These are phyloP conservation scores for Lachnellula occidentalis DNA, from an alignment of 2,329 filamentous ascomycete genomes.

Conservation along the genomic window DNA sequence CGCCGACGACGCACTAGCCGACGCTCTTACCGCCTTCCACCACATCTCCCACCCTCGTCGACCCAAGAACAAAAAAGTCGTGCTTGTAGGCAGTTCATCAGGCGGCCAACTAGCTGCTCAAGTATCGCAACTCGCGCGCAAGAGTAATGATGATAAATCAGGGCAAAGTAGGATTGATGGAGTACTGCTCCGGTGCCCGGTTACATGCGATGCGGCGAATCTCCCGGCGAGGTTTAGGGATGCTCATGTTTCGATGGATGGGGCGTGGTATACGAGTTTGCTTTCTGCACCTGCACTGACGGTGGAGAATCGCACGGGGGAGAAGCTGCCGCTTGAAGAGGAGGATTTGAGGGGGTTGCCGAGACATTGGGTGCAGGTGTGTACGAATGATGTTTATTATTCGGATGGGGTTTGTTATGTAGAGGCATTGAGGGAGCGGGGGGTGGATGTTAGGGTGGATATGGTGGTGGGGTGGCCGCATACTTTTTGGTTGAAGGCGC, in stretches of 20 bases:
- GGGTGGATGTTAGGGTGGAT: constrained; percentile 37
- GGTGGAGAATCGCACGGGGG: constrained; percentile 33
- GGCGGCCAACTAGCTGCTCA: constrained; percentile 44
- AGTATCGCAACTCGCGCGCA: constrained; percentile 33
- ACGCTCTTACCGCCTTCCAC: constrained; percentile 37
- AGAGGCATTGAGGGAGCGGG: constrained; percentile 35
- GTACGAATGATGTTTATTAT: constrained; percentile 46
- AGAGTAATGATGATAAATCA: background rate
- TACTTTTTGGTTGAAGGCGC: constrained; percentile 47
- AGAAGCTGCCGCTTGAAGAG: constrained; percentile 37
- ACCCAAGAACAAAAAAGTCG: constrained; percentile 4
- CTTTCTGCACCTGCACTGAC: constrained; percentile 32
- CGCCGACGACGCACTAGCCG: constrained; percentile 37
- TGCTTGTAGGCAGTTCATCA: constrained; percentile 43
- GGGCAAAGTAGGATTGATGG: constrained; percentile 33
- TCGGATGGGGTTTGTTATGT: constrained; percentile 47
- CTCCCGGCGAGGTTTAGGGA: constrained; percentile 34
- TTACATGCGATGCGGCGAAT: constrained; percentile 40
- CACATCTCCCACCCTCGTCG: constrained; percentile 22
- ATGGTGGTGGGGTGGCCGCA: constrained; percentile 44
- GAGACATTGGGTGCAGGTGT: constrained; percentile 44
- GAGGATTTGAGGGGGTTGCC: constrained; percentile 26
- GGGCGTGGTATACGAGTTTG: constrained; percentile 34
- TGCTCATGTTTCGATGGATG: constrained; percentile 36
- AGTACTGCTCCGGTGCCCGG: constrained; percentile 42